A percentile compares a stretch with the other conserved stretches of the same genome.
Evolutionary conservation across 2,329 filamentous ascomycete genomes (phyloP).

Genomic region (Fusarium sp.): DNA sequence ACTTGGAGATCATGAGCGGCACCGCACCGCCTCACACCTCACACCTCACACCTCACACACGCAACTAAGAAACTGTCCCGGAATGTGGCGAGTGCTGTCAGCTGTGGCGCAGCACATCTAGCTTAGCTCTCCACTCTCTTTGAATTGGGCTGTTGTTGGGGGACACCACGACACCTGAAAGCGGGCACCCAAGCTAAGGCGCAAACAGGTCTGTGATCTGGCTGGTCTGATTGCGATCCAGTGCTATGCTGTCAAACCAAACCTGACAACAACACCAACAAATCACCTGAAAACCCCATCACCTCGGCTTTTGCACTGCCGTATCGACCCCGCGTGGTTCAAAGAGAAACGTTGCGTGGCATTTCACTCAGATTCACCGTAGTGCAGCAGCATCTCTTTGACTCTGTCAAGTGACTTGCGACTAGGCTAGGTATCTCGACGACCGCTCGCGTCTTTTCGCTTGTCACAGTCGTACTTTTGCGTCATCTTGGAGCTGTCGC

Average conservation of each 20-base stretch:
- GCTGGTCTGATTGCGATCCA: slow-evolving; percentile 40
- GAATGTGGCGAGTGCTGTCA: slow-evolving; percentile 18
- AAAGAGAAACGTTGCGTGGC: slow-evolving; percentile 23
- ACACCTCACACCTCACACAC: slow-evolving; percentile 15
- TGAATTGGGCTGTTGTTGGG: slow-evolving; percentile 25
- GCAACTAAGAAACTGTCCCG: neutral
- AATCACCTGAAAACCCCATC: slow-evolving; percentile 24
- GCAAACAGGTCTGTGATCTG: slow-evolving; percentile 42
- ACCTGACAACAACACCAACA: slow-evolving; percentile 43
- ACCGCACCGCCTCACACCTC: slow-evolving; percentile 40
- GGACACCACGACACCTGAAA: slow-evolving; percentile 18
- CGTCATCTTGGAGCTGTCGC: slow-evolving; percentile 43
- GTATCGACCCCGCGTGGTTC: slow-evolving; percentile 32
- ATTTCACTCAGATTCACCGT: slow-evolving; percentile 6
- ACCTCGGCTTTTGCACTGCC: slow-evolving; percentile 26
- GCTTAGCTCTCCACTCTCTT: slow-evolving; percentile 15
- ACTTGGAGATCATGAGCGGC: neutral
- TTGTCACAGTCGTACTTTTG: slow-evolving; percentile 44
- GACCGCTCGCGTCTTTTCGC: slow-evolving; percentile 49
- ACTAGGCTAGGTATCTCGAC: slow-evolving; percentile 30
- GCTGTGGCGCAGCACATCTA: slow-evolving; percentile 31
- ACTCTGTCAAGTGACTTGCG: slow-evolving; percentile 28
- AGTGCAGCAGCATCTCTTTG: slow-evolving; percentile 10
- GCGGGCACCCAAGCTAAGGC: slow-evolving; percentile 37
- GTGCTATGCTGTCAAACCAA: slow-evolving; percentile 37